Evolutionary conservation across 2,329 filamentous ascomycete species (phyloP), one percentile per base, ranked within the genome.

Genomic region (Dryadomyces quercus-mongolicae): DNA sequence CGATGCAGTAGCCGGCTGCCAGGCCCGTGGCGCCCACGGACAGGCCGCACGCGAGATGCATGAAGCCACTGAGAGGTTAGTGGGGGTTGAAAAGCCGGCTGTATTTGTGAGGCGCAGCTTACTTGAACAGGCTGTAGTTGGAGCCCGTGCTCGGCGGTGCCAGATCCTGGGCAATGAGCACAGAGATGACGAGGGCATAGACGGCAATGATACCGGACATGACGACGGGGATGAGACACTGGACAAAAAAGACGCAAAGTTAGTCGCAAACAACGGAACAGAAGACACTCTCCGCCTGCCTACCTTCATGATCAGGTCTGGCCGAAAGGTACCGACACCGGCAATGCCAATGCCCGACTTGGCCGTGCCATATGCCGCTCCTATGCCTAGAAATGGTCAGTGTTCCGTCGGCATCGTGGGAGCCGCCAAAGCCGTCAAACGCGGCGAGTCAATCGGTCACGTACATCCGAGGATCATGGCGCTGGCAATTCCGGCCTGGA

Each of bases 141-240:
- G 68, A 60, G 78, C 73, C 20, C 72, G 72, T 16, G 79, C 76
- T 55, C 85, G 86, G 31, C 5, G 90, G 87, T 51, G 77, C 79
- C 68, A 97, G 82, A 68, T 95, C 89, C 70, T 89, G 86, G 54
- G 90, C 88, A 68, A 98, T 98, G 62, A 98, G 81, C 65, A 98
- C 93, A 18, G 92, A 87, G 62, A 98, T 91, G 65, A 98, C 93
- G 62, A 98, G 86, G 52, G 91, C 88, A 74, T 98, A 98, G 62
- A 98, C 93, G 56, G 93, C 93, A 65, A 98, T 89, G 68, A 98
- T 98, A 81, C 93, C 93, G 63, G 93, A 95, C 93, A 98, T 98
- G 75, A 98, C 85, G 61, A 93, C 87, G 59, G 88, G 87, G 62
- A 92, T 91, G 53, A 92, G 74, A 55, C 85, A 91, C 86, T 90